Evolutionary conservation across 306 rosid species (phyloP), one percentile per base, ranked within the genome.

Genomic region (Luffa aegyptiaca): DNA sequence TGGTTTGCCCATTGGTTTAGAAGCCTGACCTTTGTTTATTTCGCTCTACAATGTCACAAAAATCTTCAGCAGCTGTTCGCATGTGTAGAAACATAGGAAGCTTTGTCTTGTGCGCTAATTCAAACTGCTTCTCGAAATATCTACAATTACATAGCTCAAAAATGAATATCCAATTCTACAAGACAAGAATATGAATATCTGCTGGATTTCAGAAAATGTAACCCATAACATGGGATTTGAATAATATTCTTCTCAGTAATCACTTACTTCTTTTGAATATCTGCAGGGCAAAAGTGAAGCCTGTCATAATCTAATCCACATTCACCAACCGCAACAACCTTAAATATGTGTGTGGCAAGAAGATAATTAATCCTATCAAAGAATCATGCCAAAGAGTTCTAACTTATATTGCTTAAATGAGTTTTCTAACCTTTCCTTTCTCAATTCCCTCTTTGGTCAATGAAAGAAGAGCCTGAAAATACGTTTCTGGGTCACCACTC

Each of bases 221-320:
- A 18, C 0, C 5, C 63, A 53, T 21, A 20, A 78, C 49, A 51
- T 76, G 56, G 52, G 14, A 65, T 14, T 12, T 77, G 84, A 26
- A 75, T 61, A 20, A 41, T 52, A 37, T 70, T 84, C 49, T 72
- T 59, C 75, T 55, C 5, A 2, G 58, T 39, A 41, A 71, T 45
- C 16, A 77, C 93, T 17, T 89, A 91, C 97, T 88, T 91, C 86
- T 95, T 92, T 88, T 95, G 98, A 83, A 89, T 88, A 73, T 95
- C 97, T 12, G 84, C 87, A 0, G 97, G 93, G 86, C 98, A 95
- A 85, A 95, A 95, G 80, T 90, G 97, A 83, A 92, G 92, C 81
- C 98, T 87, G 83, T 95, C 97, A 83, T 95, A 92, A 85, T 95
- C 98, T 81, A 95, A 83, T 80, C 98, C 97, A 90, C 98, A 95